phyloP scores from a whole-genome alignment of 768 basidiomycete genomes.

The Phylloporus rhodoxanthus region DNA sequence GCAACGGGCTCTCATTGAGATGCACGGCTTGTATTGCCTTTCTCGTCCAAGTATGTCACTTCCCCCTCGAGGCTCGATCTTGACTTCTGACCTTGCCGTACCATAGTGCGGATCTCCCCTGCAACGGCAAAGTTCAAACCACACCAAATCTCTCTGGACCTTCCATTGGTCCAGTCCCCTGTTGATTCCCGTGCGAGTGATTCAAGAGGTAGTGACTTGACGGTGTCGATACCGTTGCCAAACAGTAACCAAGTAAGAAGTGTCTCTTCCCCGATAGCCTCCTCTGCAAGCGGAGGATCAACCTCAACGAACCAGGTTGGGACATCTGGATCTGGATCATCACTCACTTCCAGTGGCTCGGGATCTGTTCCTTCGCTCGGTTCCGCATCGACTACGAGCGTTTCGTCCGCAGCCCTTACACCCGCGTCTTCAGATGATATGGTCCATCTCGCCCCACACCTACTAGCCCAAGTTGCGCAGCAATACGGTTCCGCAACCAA shows the following conservation, averaged over 20 bases:
- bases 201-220: constrained; percentile 36
- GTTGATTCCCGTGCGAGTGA: constrained; percentile 20
- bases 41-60: constrained; percentile 73
- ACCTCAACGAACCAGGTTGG: constrained; percentile 31
- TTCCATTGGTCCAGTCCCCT: constrained; percentile 45
- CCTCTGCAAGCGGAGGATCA: constrained; percentile 22
- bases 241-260: constrained; percentile 48
- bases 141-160: constrained; percentile 40
- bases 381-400: constrained; percentile 41
- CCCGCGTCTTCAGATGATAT: constrained; percentile 51
- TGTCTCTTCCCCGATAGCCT: constrained; percentile 66
- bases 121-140: constrained; percentile 85
- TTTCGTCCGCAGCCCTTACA: constrained; percentile 46
- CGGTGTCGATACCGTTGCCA: constrained; percentile 47
- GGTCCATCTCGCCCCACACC: constrained; percentile 41
- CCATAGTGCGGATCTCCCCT: constrained; percentile 81
- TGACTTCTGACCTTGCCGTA: constrained; percentile 24
- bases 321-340: constrained; percentile 42
- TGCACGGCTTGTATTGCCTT: constrained; percentile 86
- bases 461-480: constrained; percentile 45
- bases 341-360: constrained; percentile 41
- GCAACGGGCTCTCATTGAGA: constrained; percentile 83
- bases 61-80: background rate
- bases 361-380: constrained; percentile 48
- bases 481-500: constrained; percentile 38